A percentile compares a stretch with the other conserved stretches of the same genome.
Conservation (phyloP, 768 basidiomycete species). For the Lactarius deliciosus region DNA sequence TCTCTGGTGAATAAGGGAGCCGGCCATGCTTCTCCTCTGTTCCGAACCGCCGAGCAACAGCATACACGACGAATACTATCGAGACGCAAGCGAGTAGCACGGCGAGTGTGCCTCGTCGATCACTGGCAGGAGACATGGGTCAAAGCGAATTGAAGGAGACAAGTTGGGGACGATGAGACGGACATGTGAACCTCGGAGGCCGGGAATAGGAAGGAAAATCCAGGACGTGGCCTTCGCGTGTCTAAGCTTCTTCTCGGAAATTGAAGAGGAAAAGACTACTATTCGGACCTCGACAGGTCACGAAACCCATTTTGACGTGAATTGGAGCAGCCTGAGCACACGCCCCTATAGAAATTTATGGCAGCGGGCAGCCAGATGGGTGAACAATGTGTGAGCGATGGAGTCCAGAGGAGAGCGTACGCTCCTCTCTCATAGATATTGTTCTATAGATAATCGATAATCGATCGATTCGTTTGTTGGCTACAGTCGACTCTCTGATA, state of each 20-base stretch:
- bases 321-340: too few relatives aligned
- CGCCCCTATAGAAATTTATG: too few relatives aligned
- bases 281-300: too few relatives aligned
- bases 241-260: slow-evolving; percentile 57
- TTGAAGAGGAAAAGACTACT: slow-evolving; percentile 58
- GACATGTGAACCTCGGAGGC: slow-evolving; percentile 50
- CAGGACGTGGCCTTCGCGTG: slow-evolving; percentile 44
- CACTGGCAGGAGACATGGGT: slow-evolving; percentile 61
- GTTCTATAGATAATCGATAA: too few relatives aligned
- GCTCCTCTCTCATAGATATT: too few relatives aligned
- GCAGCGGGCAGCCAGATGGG: too few relatives aligned
- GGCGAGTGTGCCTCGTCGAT: slow-evolving; percentile 53
- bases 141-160: slow-evolving; percentile 52
- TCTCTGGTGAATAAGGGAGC: slow-evolving; percentile 51
- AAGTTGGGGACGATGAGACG: slow-evolving; percentile 63
- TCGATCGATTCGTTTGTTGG: too few relatives aligned
- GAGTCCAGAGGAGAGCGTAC: too few relatives aligned
- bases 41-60: slow-evolving; percentile 60
- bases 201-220: slow-evolving; percentile 65
- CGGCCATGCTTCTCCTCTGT: slow-evolving; percentile 64
- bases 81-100: slow-evolving; percentile 47
- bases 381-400: too few relatives aligned
- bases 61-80: slow-evolving; percentile 52
- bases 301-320: too few relatives aligned
- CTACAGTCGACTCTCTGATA: too few relatives aligned